Evolutionary conservation across 441 rosid genomes (phyloP), one percentile per base, ranked within the genome.

Genomic region (Gossypium davidsonii): DNA sequence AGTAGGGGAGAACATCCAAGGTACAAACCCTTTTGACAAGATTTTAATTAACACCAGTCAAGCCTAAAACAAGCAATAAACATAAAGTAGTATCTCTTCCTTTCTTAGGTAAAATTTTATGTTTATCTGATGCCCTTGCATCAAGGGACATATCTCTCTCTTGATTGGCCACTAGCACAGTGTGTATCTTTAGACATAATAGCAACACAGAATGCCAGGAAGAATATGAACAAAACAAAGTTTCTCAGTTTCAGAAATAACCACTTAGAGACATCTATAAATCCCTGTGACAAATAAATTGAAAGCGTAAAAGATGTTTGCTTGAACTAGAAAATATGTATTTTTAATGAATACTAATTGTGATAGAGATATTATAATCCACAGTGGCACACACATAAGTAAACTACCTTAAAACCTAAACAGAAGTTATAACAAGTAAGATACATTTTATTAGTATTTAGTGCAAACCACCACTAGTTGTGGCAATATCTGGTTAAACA

Each of bases 51-150:
- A 67, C 39, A 67, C 39, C 14, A 1, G n/a, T 67, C 58, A 46
- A 48, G 46, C 39, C 58, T 64, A 39, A 20, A 18, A 42, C 26
- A 42, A 4, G 31, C 14, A 64, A 39, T 2, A 39, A 64, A 64
- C 26, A 39, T 64, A 39, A 46, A 63, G 48, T 61, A 64, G 23
- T 14, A 64, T 37, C 63, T 55, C 6, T 72, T 73, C 69, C 66
- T 51, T 69, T 72, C 31, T 64, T 58, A 15, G 70, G 58, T 66
- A 25, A 58, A 58, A 58, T 12, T 58, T 58, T 26, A 58, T 12
- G 9, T 58, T 25, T 59, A 26, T 59, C 18, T 26, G 28, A 63
- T 63, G 15, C 42, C 14, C 28, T 64, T 39, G 17, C 44, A 11
- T 39, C 68, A 20, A 64, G 28, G 44, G 8, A 39, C 31, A 64